Evolutionary conservation across 2,329 filamentous ascomycete genomes (phyloP).

Genomic region (Xylariomycetidae sp.): DNA sequence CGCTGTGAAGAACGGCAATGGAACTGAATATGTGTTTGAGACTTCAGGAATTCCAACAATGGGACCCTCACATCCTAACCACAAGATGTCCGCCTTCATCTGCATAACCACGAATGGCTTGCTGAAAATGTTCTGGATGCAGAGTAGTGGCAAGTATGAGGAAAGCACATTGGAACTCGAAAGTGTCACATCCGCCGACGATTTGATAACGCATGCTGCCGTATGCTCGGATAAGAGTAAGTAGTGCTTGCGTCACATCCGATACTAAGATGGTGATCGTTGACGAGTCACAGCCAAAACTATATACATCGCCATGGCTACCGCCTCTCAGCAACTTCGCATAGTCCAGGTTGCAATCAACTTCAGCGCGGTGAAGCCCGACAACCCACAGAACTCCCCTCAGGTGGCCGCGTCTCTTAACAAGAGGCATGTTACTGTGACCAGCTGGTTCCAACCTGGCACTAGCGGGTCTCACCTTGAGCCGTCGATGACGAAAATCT

Average conservation of each 20-base stretch:
- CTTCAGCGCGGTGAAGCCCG: slow-evolving; percentile 59
- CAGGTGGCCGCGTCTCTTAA: slow-evolving; percentile 46
- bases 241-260: slow-evolving; percentile 15
- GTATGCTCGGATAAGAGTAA: slow-evolving; percentile 68
- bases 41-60: slow-evolving; percentile 58
- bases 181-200: slow-evolving; percentile 63
- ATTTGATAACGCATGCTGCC: slow-evolving; percentile 74
- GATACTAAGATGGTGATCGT: slow-evolving; percentile 5
- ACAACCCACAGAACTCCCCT: slow-evolving; percentile 45
- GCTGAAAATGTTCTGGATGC: slow-evolving; percentile 71
- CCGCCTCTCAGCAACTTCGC: slow-evolving; percentile 64
- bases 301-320: slow-evolving; percentile 61
- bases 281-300: too few species aligned
- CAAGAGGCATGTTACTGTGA: slow-evolving; percentile 50
- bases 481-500: slow-evolving; percentile 55
- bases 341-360: slow-evolving; percentile 67
- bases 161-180: slow-evolving; percentile 71
- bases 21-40: slow-evolving; percentile 60
- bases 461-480: slow-evolving; percentile 37
- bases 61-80: slow-evolving; percentile 67
- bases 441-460: slow-evolving; percentile 50
- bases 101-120: slow-evolving; percentile 69
- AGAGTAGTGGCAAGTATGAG: slow-evolving; percentile 64
- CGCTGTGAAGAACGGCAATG: slow-evolving; percentile 51
- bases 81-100: slow-evolving; percentile 66